Evolutionary conservation across 1,284 basidiomycete species (phyloP), one percentile per base, ranked within the genome.

Genomic region (Marasmius tenuissimus): DNA sequence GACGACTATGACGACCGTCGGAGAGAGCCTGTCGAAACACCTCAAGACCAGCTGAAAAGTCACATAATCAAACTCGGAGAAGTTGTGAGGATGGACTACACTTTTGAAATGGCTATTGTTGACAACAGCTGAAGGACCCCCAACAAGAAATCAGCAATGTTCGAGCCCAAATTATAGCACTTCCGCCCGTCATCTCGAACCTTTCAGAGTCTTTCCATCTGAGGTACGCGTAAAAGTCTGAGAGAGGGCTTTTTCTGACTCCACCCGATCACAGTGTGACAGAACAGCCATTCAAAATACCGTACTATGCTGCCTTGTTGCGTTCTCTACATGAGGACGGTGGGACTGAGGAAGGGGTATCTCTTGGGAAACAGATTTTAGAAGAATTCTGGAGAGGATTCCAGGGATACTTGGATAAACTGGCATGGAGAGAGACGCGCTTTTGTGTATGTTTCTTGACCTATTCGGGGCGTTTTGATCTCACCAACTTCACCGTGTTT

Each of bases 211-310:
- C 87, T 6, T 85, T 95, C 73, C 85, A 91, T 60, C 81, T 89
- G 74, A 90, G 85, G 93, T 92, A 67, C 50, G 78, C 76, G 37
- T 35, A 39, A 20, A 35, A 27, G 42, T 51, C 54, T 51, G 49
- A 45, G 16, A 52, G 50, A 35, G 16, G 20, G 40, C 53, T 7
- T 35, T 57, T 14, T 52, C 18, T 27, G 35, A 37, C 5, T 37
- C 27, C 27, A 50, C 39, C 14, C 20, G 35, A 42, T 22, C 27
- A 18, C 33, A 82, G 80, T 60, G 85, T 96, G 54, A 93, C 90
- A 0, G 93, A 97, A 75, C 88, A 96, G 69, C 95, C 95, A 0
- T 95, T 87, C 80, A 98, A 98, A 79, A 91, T 93, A 53, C 90
- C 93, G 0, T 92, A 89, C 72, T 95, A 94, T 75, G 93, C 92